These are phyloP conservation scores for Trifolium fragiferum DNA, from an alignment of 306 rosid genomes.

Conservation along the genomic window DNA sequence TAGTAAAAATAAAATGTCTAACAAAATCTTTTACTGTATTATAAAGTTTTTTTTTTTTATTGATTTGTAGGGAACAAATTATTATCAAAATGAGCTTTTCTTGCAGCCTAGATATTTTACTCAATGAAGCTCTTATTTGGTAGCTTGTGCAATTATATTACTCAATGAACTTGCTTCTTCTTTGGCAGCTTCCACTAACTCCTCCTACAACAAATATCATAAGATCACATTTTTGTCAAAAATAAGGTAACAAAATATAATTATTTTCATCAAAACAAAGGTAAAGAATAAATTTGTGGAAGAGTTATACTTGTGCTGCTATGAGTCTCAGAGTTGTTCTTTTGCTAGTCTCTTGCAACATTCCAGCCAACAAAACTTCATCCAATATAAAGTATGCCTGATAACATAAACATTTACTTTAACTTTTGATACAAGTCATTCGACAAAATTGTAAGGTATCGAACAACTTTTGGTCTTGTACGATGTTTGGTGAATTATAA, in stretches of 20 bases:
- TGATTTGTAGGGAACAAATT: conserved; percentile 5
- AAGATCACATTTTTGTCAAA: conserved; percentile 24
- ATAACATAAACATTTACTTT: neutral
- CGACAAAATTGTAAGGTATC: too few species aligned
- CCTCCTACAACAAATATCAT: conserved; percentile 66
- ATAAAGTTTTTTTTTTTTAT: neutral
- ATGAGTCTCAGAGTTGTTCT: conserved; percentile 73
- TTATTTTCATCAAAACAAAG: neutral
- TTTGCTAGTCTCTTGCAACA: conserved; percentile 89
- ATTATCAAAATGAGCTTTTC: neutral
- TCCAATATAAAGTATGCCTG: conserved; percentile 89
- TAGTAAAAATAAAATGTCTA: neutral
- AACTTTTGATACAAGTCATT: neutral
- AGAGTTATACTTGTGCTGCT: conserved; percentile 71
- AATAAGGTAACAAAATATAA: neutral
- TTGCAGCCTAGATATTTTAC: neutral
- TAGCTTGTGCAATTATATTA: conserved; percentile 76
- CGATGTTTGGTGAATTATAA: too few species aligned
- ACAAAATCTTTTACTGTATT: neutral
- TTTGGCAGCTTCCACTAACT: conserved; percentile 83
- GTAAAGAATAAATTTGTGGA: neutral
- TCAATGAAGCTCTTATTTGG: conserved; percentile 41
- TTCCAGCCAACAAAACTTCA: conserved; percentile 85
- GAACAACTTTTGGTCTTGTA: too few species aligned
- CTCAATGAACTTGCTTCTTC: conserved; percentile 80